Conservation (phyloP, 2,329 filamentous ascomycete genomes). For the Arthrinium phaeospermum region DNA sequence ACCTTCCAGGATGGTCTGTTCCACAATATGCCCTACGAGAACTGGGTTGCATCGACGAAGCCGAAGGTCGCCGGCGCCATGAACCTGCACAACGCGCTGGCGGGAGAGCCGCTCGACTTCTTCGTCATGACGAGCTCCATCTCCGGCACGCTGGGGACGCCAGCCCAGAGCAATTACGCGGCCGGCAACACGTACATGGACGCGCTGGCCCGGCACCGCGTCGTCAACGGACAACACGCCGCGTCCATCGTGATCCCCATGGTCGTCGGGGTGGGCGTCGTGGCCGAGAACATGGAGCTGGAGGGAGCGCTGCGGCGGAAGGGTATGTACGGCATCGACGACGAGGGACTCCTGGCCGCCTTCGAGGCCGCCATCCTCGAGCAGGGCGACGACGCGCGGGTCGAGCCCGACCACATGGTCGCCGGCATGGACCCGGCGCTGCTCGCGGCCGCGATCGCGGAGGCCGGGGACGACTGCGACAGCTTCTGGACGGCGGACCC, state of each 20-base stretch:
- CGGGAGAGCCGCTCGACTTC: slow-evolving; percentile 28
- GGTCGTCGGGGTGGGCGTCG: slow-evolving; percentile 31
- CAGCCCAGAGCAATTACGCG: slow-evolving; percentile 31
- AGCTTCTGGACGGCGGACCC: slow-evolving; percentile 14
- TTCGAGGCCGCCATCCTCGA: slow-evolving; percentile 36
- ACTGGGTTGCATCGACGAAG: slow-evolving; percentile 20
- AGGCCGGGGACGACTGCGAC: background rate
- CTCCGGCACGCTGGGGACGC: slow-evolving; percentile 29
- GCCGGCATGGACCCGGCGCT: slow-evolving; percentile 14
- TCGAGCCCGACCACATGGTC: slow-evolving; percentile 24
- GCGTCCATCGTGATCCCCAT: slow-evolving; percentile 30
- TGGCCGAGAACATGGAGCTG: slow-evolving; percentile 30
- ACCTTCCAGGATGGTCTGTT: slow-evolving; percentile 23
- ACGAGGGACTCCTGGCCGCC: slow-evolving; percentile 33
- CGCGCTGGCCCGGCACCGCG: slow-evolving; percentile 28
- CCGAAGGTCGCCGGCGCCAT: slow-evolving; percentile 29
- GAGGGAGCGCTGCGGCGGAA: slow-evolving; percentile 33
- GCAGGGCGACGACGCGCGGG: background rate
- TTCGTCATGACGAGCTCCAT: slow-evolving; percentile 35
- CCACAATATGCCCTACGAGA: slow-evolving; percentile 21
- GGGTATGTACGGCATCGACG: slow-evolving; percentile 39
- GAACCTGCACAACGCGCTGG: slow-evolving; percentile 25
- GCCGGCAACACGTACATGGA: slow-evolving; percentile 33
- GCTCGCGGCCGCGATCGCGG: slow-evolving; percentile 21
- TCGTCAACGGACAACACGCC: slow-evolving; percentile 15